These are phyloP conservation scores for Ceratocystis alfenasii DNA, from an alignment of 2,329 filamentous ascomycete genomes.

Conservation along the genomic window DNA sequence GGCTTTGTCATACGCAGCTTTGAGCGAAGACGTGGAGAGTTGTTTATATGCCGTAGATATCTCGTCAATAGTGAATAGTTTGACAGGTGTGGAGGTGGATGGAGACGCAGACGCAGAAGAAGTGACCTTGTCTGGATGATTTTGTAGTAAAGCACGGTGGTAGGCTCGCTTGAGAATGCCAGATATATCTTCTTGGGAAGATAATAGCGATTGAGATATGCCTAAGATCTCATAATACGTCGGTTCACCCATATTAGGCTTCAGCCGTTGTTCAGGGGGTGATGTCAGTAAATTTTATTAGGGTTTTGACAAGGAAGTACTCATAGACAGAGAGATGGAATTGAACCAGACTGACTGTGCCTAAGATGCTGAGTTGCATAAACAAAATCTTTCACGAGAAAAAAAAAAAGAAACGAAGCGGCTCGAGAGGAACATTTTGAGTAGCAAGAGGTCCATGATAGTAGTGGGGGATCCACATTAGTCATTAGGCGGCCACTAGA, in stretches of 20 bases:
- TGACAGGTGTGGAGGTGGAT: slow-evolving; percentile 12
- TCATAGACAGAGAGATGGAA: background rate
- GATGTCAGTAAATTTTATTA: background rate
- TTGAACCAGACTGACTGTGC: background rate
- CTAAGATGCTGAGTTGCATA: background rate
- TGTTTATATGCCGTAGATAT: slow-evolving; percentile 48
- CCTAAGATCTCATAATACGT: slow-evolving; percentile 52
- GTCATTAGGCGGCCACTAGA: slow-evolving; percentile 1
- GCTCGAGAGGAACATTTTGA: background rate
- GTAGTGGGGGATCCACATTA: slow-evolving; percentile 16
- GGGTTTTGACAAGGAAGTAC: background rate
- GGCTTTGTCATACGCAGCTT: slow-evolving; percentile 43
- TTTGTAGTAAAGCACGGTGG: slow-evolving; percentile 49
- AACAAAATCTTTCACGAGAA: background rate
- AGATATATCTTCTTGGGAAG: slow-evolving; percentile 34
- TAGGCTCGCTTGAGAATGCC: slow-evolving; percentile 51
- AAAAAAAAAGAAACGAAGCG: background rate
- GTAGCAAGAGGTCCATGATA: background rate
- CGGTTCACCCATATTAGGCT: slow-evolving; percentile 24
- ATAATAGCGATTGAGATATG: slow-evolving; percentile 39
- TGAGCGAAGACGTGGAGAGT: slow-evolving; percentile 40
- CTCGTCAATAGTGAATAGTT: slow-evolving; percentile 46
- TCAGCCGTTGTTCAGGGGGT: background rate
- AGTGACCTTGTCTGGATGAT: slow-evolving; percentile 50
- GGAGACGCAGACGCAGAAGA: background rate